Conservation (phyloP, 345 rosid species). For the Eutrema heterophyllum region DNA sequence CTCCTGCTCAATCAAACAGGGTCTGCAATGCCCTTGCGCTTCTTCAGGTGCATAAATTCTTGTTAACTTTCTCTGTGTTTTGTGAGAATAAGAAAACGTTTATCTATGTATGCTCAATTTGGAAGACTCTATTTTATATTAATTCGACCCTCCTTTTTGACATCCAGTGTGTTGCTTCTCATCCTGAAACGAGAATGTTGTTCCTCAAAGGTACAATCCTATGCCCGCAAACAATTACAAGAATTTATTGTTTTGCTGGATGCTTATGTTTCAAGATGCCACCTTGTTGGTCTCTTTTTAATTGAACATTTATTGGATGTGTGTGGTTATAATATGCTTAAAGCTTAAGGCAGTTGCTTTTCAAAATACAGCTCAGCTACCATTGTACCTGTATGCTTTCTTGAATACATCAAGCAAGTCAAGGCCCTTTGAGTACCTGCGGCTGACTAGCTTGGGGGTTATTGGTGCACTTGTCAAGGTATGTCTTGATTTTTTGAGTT, state of each 20-base stretch:
- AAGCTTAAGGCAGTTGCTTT: background rate
- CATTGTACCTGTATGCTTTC: slow-evolving; percentile 46
- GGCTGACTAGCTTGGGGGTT: slow-evolving; percentile 59
- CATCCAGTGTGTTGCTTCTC: slow-evolving; percentile 54
- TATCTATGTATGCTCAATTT: background rate
- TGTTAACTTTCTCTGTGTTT: background rate
- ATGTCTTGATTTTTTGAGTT: background rate
- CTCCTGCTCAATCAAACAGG: slow-evolving; percentile 23
- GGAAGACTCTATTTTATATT: background rate
- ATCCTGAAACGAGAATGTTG: slow-evolving; percentile 39
- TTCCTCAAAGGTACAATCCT: slow-evolving; percentile 45
- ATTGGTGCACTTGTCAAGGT: slow-evolving; percentile 61
- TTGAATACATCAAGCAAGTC: slow-evolving; percentile 31
- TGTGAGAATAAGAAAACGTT: background rate
- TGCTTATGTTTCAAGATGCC: background rate
- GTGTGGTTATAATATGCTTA: background rate
- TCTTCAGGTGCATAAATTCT: slow-evolving; percentile 39
- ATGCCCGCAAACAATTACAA: background rate
- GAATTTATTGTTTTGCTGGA: background rate
- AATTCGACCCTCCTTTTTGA: background rate
- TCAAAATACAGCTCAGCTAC: slow-evolving; percentile 43
- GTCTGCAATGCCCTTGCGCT: slow-evolving; percentile 51
- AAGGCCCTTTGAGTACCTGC: slow-evolving; percentile 43
- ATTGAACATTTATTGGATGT: background rate
- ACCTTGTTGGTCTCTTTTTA: slow-evolving; percentile 3